Evolutionary conservation across 305 asterid genomes (phyloP), one percentile per base, ranked within the genome.

Genomic region (Fraxinus sp.): DNA sequence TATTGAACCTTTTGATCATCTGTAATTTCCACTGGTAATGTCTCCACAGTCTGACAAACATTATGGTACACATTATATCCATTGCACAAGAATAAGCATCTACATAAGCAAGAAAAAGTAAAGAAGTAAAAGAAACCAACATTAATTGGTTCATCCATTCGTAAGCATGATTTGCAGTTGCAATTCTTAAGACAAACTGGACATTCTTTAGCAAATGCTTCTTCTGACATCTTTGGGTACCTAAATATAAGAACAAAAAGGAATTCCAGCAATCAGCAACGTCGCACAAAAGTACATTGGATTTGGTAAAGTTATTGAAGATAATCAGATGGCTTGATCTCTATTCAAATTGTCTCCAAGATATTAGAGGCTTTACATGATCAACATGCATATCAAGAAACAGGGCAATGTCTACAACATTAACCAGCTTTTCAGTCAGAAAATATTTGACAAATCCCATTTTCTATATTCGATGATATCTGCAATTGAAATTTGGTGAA

Each of bases 111-210:
- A 33, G 76, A 33, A 7, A 16, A 4, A 24, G 55, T 14, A 68
- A 57, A 28, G 33, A 78, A 35, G 26, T 44, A 20, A 30, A 57
- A 79, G 80, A 77, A 86, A 83, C 91, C 13, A 82, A 93, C 97
- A 24, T 88, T 77, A 5, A 8, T 41, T 9, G 78, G 6, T 37
- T 79, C 81, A 79, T 91, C 95, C 90, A 92, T 79, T 71, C 95
- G 90, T 86, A 93, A 88, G 84, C 98, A 93, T 44, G 87, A 3
- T 87, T 87, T 85, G 90, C 97, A 93, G 74, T 93, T 93, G 89
- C 97, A 93, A 76, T 86, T 87, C 68, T 80, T 80, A 22, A 70
- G 85, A 89, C 97, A 93, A 86, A 93, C 92, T 73, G 97, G 97
- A 76, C 97, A 93, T 74, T 86, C 82, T 86, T 89, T 80, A 18